These are phyloP conservation scores for Mortierella antarctica DNA, from an alignment of 192 early-diverging fungal genomes.

Conservation along the genomic window DNA sequence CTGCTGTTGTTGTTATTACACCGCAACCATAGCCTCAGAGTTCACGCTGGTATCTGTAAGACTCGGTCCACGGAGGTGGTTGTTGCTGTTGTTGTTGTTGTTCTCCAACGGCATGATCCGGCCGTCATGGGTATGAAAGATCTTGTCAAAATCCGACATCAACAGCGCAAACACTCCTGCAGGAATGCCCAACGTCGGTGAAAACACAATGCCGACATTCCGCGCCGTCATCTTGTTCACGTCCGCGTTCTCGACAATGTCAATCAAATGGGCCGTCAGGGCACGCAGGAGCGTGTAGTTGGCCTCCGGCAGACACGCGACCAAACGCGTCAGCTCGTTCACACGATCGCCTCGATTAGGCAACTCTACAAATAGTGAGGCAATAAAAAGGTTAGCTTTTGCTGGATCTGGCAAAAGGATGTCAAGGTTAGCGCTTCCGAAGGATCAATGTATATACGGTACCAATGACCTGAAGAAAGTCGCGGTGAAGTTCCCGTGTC, in stretches of 20 bases:
- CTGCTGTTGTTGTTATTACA: background rate
- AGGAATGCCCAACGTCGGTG: conserved; percentile 93
- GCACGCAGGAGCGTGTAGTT: conserved; percentile 93
- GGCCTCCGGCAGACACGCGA: conserved; percentile 79
- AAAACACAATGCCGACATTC: conserved; percentile 97
- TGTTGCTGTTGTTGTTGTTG: background rate
- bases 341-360: conserved; percentile 84
- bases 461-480: conserved; percentile 88
- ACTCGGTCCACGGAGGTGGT: no score
- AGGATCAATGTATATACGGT: background rate
- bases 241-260: conserved; percentile 85
- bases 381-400: background rate
- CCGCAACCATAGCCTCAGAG: conserved; percentile 15
- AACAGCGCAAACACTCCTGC: conserved; percentile 93
- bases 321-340: conserved; percentile 81
- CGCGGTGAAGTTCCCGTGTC: conserved; percentile 84
- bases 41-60: conserved; percentile 3
- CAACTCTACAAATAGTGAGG: conserved; percentile 65
- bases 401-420: background rate
- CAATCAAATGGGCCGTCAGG: conserved; percentile 89
- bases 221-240: conserved; percentile 95
- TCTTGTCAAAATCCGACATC: conserved; percentile 89
- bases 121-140: conserved; percentile 80
- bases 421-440: no score
- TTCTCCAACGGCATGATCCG: conserved; percentile 58